Percentiles rank a stretch among this genome's conserved stretches.
phyloP scores from a whole-genome alignment of 371 early-diverging fungal genomes.

The Saksenaea oblongispora region DNA sequence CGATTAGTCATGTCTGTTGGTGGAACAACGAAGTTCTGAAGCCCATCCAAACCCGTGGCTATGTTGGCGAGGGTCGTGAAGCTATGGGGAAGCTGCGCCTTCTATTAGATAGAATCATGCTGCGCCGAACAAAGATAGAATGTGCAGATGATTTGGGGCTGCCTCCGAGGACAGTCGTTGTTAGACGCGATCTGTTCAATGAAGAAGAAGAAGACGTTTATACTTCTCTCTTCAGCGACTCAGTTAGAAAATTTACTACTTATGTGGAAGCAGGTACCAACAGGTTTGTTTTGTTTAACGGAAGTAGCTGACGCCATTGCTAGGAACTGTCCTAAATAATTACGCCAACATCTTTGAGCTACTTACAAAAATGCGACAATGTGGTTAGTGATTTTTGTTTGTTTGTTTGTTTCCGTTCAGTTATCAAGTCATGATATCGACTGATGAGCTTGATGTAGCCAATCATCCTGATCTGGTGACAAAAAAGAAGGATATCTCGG shows the following conservation, averaged over 20 bases:
- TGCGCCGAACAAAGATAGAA: conserved; percentile 91
- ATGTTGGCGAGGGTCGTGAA: conserved; percentile 63
- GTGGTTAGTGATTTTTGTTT: conserved; percentile 20
- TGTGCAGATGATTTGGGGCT: conserved; percentile 91
- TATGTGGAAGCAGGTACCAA: conserved; percentile 74
- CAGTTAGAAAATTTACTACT: conserved; percentile 79
- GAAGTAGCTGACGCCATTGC: not conserved
- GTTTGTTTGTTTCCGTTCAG: too few species aligned
- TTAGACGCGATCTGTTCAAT: conserved; percentile 84
- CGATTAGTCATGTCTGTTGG: conserved; percentile 82
- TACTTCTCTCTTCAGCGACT: conserved; percentile 78
- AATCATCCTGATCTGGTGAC: conserved; percentile 91
- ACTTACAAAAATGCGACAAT: conserved; percentile 70
- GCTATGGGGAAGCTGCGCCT: conserved; percentile 79
- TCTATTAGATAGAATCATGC: conserved; percentile 89
- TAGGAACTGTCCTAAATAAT: conserved; percentile 84
- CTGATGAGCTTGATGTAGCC: conserved; percentile 33
- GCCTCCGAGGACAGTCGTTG: conserved; percentile 83
- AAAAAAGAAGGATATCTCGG: conserved; percentile 43
- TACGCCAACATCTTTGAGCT: conserved; percentile 93
- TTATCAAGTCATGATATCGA: conserved; percentile 11
- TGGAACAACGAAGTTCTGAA: conserved; percentile 96
- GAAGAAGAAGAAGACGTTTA: conserved; percentile 96
- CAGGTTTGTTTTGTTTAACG: not conserved
- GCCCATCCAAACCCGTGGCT: conserved; percentile 86